These are phyloP conservation scores for Emmonsiellopsis sp. DNA, from an alignment of 2,329 filamentous ascomycete species.

Conservation along the genomic window DNA sequence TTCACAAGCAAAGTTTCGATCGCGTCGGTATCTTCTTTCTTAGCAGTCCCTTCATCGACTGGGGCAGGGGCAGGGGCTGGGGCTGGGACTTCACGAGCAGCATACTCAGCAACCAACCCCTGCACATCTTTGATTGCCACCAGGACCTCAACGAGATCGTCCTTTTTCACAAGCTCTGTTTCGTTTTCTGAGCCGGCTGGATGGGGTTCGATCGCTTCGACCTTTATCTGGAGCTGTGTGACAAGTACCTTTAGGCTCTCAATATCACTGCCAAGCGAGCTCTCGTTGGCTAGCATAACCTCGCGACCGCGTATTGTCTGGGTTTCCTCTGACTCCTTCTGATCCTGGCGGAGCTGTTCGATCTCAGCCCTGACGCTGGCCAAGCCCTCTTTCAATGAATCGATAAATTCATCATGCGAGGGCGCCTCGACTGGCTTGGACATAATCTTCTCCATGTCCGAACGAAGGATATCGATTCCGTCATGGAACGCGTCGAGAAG, in stretches of 20 bases:
- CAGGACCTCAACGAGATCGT: slow-evolving; percentile 39
- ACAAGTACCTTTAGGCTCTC: slow-evolving; percentile 80
- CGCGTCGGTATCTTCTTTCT: slow-evolving; percentile 76
- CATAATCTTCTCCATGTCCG: slow-evolving; percentile 63
- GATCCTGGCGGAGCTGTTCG: slow-evolving; percentile 58
- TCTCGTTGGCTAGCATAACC: slow-evolving; percentile 47
- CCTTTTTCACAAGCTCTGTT: slow-evolving; percentile 36
- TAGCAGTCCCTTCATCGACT: slow-evolving; percentile 46
- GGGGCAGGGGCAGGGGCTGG: slow-evolving; percentile 4
- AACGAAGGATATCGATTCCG: slow-evolving; percentile 64
- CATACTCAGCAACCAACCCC: slow-evolving; percentile 45
- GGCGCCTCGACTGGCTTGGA: slow-evolving; percentile 76
- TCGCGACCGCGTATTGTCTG: slow-evolving; percentile 43
- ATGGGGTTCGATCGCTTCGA: slow-evolving; percentile 62
- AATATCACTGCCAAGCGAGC: slow-evolving; percentile 57
- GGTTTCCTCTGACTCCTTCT: slow-evolving; percentile 41
- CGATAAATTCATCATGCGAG: slow-evolving; percentile 79
- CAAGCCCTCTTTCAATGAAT: slow-evolving; percentile 75
- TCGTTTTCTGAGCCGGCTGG: slow-evolving; percentile 28
- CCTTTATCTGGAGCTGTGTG: slow-evolving; percentile 70
- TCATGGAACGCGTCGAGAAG: slow-evolving; percentile 54
- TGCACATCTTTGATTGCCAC: slow-evolving; percentile 44
- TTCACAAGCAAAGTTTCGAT: slow-evolving; percentile 86
- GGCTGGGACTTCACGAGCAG: slow-evolving; percentile 11
- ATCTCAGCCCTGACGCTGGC: slow-evolving; percentile 68